Evolutionary conservation across 2,329 filamentous ascomycete species (phyloP).

Genomic region (Penicillium sp.): DNA sequence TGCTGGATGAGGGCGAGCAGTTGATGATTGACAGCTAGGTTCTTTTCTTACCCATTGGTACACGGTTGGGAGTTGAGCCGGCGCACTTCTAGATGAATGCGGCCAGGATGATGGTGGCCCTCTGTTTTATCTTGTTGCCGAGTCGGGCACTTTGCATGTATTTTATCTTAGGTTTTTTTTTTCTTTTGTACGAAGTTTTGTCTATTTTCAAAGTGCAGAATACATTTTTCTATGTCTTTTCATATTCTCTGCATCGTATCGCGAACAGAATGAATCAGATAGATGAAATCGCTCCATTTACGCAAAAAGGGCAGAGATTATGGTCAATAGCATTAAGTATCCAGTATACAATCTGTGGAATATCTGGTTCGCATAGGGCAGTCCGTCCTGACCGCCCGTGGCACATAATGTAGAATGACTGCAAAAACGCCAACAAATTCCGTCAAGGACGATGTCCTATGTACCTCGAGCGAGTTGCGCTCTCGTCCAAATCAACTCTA

Average conservation of each 20-base stretch:
- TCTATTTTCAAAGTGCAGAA: too few species aligned
- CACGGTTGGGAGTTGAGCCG: constrained; percentile 6
- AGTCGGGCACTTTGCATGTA: constrained; percentile 10
- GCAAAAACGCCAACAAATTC: constrained; percentile 28
- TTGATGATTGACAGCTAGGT: constrained; percentile 61
- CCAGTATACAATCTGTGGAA: constrained; percentile 26
- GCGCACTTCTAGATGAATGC: too few species aligned
- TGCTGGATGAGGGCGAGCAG: constrained; percentile 91
- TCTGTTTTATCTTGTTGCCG: constrained; percentile 1
- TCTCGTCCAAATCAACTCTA: constrained; percentile 1
- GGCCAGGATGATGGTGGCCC: too few species aligned
- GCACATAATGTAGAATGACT: constrained; percentile 28
- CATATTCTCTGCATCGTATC: too few species aligned
- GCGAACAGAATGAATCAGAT: too few species aligned
- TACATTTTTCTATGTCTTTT: too few species aligned
- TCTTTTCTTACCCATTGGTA: constrained; percentile 10
- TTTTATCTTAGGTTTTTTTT: constrained; percentile 7
- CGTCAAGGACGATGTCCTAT: constrained; percentile 23
- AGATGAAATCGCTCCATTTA: too few species aligned
- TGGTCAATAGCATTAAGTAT: constrained; percentile 28
- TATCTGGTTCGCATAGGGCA: constrained; percentile 17
- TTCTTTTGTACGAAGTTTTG: constrained; percentile 12
- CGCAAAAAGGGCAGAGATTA: constrained; percentile 1
- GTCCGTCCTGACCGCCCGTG: constrained; percentile 18
- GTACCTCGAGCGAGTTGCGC: constrained; percentile 20